phyloP scores from a whole-genome alignment of 257 asterid genomes.

The Mentha longifolia region DNA sequence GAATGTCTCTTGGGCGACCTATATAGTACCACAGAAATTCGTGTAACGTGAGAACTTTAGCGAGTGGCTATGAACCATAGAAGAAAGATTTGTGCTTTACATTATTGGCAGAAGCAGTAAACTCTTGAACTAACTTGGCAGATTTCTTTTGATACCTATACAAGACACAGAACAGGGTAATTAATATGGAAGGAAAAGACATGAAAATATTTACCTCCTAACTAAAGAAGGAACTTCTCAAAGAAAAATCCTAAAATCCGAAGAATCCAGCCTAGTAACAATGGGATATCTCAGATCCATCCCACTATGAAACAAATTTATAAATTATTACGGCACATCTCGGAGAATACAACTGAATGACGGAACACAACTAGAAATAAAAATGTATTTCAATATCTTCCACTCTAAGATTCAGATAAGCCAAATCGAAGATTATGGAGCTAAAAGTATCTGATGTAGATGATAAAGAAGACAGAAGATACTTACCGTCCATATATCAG shows the following conservation, averaged over 20 bases:
- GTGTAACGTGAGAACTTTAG: constrained; percentile 28
- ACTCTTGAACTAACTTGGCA: constrained; percentile 86
- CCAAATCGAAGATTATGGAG: constrained; percentile 15
- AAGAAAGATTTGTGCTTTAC: constrained; percentile 47
- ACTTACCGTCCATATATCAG: constrained; percentile 89
- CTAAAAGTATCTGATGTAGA: constrained; percentile 26
- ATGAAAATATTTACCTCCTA: constrained; percentile 10
- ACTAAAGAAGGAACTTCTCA: constrained; percentile 9
- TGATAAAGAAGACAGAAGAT: constrained; percentile 30
- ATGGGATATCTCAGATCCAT: constrained; percentile 19
- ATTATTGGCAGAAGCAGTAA: constrained; percentile 91
- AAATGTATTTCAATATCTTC: neutral
- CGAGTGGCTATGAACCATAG: constrained; percentile 7
- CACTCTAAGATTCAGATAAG: constrained; percentile 4
- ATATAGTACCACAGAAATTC: constrained; percentile 29
- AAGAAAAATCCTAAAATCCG: neutral
- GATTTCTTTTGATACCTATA: constrained; percentile 91
- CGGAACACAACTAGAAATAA: neutral
- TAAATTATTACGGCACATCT: constrained; percentile 5
- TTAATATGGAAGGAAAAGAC: too few species aligned
- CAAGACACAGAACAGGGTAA: constrained; percentile 19
- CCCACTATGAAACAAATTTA: constrained; percentile 22
- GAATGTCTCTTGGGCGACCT: constrained; percentile 96
- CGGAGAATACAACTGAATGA: constrained; percentile 3
- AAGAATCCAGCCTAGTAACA: constrained; percentile 7